Evolutionary conservation across 805 yeast species (phyloP), one percentile per base, ranked within the genome.

Genomic region (Candida mattraensis): DNA sequence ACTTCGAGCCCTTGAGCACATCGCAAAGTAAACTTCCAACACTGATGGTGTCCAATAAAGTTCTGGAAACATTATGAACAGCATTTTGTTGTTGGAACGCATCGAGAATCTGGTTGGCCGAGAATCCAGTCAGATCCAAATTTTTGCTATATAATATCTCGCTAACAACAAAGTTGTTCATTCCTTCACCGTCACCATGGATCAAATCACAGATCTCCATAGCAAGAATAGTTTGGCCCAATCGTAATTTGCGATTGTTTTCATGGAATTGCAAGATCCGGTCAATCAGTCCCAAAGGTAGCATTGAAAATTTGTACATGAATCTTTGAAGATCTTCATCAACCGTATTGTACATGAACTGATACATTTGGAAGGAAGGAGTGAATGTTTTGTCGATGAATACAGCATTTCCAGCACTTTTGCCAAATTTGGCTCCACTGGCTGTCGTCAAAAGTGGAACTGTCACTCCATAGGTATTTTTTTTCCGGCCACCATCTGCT

Each of bases 331-430:
- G 80, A 44, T 83, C 89, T 12, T 73, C 80, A 61, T 89, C 98
- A 0, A 84, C 78, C 0, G 83, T 69, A 46, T 85, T 84, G 51
- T 83, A 76, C 60, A 93, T 84, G 55, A 81, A 85, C 53, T 93
- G 98, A 57, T 83, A 93, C 45, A 93, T 61, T 30, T 85, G 83
- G 60, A 76, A 93, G 0, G 95, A 80, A 11, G 85, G 70, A 1
- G 96, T 91, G 40, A 84, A 61, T n/a, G 66, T 59, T 6, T 77
- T 69, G 52, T 83, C 89, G 35, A 93, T 78, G 63, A 93, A 93
- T 2, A 93, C 77, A 0, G 99, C 98, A 66, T 93, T 93, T 0
- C 98, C 98, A 2, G 96, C 96, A 37, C 95, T 84, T 55, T 93
- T 93, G 19, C 99, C 99, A 61, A 93, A 89, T 62, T 93, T 93